Evolutionary conservation across 2,329 filamentous ascomycete genomes (phyloP).

Genomic region (Ceratocystis cacaofunesta): DNA sequence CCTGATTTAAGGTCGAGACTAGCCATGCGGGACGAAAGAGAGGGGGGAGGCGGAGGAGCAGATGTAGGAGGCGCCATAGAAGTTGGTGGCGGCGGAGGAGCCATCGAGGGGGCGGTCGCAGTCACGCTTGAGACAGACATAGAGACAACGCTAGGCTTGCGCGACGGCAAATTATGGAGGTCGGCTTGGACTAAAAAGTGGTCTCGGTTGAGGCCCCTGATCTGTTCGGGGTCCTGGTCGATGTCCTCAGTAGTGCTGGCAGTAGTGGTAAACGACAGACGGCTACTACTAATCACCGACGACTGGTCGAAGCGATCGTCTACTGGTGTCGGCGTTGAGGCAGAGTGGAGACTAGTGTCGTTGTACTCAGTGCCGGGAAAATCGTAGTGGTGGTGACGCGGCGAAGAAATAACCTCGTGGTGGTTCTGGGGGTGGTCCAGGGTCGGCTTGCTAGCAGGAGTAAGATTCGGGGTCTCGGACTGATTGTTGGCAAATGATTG

Average conservation of each 20-base stretch:
- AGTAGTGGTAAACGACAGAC: not conserved
- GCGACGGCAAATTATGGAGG: slow-evolving; percentile 6
- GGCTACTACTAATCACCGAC: slow-evolving; percentile 6
- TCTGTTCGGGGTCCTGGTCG: not conserved
- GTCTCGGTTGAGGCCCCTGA: not conserved
- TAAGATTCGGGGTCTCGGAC: not conserved
- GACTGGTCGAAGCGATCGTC: slow-evolving; percentile 17
- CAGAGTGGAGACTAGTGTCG: slow-evolving; percentile 15
- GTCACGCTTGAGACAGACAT: not conserved
- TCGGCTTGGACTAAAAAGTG: slow-evolving; percentile 10
- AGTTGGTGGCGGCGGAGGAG: not conserved
- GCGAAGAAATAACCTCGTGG: not conserved
- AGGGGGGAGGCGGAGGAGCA: slow-evolving; percentile 6
- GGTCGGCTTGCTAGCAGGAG: not conserved
- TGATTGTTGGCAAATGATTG: not conserved
- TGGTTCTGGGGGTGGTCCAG: not conserved
- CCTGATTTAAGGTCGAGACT: slow-evolving; percentile 12
- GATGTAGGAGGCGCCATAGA: not conserved
- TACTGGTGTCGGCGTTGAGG: slow-evolving; percentile 13
- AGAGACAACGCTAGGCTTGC: slow-evolving; percentile 15
- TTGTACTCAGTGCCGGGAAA: slow-evolving; percentile 14
- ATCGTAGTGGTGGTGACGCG: slow-evolving; percentile 15
- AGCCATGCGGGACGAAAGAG: slow-evolving; percentile 15
- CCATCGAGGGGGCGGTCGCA: not conserved
- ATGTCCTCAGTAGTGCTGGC: not conserved